phyloP scores from a whole-genome alignment of 108 stramenopile species.

The Seminavis robusta region DNA sequence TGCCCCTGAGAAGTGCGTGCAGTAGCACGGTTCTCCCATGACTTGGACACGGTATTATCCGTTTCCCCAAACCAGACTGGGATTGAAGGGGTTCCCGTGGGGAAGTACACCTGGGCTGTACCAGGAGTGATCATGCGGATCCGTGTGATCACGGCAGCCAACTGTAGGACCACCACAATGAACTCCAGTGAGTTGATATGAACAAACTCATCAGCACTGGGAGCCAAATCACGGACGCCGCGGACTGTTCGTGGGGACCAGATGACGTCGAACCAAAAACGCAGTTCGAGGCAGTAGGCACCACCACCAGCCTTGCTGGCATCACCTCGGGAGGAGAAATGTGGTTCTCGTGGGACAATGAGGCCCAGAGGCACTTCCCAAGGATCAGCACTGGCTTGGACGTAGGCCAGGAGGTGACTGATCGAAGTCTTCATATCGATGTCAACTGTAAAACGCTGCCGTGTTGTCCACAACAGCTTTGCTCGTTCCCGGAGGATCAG shows the following conservation, averaged over 20 bases:
- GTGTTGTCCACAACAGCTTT: no score
- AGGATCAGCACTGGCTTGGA: not conserved
- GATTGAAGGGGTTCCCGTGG: not conserved
- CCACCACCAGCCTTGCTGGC: not conserved
- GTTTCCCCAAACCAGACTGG: not conserved
- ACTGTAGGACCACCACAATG: no score
- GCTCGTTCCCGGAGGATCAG: constrained; percentile 1
- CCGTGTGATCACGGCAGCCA: not conserved
- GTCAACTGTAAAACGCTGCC: no score
- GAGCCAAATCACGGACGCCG: no score
- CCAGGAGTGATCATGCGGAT: not conserved
- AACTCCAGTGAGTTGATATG: constrained; percentile 7
- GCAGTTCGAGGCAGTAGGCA: no score
- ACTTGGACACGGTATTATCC: no score
- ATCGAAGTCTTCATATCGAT: no score
- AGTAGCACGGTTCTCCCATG: no score
- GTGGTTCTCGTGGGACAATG: not conserved
- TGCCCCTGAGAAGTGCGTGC: no score
- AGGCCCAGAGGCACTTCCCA: not conserved
- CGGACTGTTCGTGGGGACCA: no score
- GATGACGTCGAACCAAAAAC: no score
- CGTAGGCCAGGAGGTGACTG: no score
- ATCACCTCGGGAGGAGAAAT: not conserved
- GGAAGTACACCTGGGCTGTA: not conserved
- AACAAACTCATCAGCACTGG: not conserved